Evolutionary conservation across 2,329 filamentous ascomycete genomes (phyloP).

Genomic region (Apiospora malaysiana): DNA sequence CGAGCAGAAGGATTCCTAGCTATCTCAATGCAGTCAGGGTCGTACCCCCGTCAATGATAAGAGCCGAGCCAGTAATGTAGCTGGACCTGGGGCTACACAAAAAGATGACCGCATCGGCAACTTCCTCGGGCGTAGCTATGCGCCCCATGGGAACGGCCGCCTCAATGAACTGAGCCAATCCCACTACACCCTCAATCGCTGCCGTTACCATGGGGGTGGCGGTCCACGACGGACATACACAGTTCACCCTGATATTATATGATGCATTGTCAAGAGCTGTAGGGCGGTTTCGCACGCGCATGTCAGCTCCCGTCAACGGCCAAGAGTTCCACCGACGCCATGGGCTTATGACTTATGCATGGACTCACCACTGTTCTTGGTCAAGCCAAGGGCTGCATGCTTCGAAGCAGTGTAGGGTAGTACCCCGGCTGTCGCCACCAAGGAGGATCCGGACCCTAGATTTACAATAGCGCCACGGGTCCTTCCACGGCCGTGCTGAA

Average conservation of each 20-base stretch:
- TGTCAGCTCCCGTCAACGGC: no score
- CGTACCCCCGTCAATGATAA: conserved; percentile 18
- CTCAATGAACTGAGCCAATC: background rate
- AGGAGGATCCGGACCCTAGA: background rate
- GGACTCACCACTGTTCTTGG: background rate
- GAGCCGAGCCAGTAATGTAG: conserved; percentile 13
- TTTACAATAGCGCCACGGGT: background rate
- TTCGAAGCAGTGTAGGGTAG: background rate
- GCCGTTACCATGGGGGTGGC: background rate
- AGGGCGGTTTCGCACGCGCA: background rate
- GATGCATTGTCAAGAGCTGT: background rate
- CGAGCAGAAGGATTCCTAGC: background rate
- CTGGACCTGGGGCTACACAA: conserved; percentile 20
- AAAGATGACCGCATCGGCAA: conserved; percentile 16
- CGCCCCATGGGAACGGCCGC: background rate
- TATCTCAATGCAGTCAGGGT: conserved; percentile 4
- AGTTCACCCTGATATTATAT: background rate
- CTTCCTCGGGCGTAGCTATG: conserved; percentile 7
- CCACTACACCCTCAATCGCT: background rate
- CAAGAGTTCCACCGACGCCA: no score
- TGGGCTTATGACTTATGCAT: no score
- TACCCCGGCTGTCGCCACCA: background rate
- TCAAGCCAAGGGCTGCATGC: background rate
- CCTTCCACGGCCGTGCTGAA: background rate
- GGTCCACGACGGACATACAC: background rate